Percentiles rank a stretch among this genome's conserved stretches.
phyloP scores from a whole-genome alignment of 805 yeast genomes.

The Nakazawaea siamensis region DNA sequence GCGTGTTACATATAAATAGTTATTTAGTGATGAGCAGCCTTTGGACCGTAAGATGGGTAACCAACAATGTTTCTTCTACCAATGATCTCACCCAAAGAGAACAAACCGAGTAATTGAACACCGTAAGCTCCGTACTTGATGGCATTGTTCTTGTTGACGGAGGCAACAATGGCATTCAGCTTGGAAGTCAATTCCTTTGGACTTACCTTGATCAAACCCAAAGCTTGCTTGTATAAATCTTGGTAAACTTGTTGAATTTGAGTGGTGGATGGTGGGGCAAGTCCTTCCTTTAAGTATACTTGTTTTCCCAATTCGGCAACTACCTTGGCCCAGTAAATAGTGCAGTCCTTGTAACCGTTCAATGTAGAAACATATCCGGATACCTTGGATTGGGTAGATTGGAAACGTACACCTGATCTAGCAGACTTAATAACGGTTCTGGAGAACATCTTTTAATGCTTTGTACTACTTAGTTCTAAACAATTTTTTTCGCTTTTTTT shows the following conservation, averaged over 20 bases:
- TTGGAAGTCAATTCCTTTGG: conserved; percentile 51
- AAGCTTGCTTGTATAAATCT: conserved; percentile 36
- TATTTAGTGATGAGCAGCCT: conserved; percentile 24
- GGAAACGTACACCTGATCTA: conserved; percentile 24
- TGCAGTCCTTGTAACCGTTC: conserved; percentile 35
- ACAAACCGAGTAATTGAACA: conserved; percentile 82
- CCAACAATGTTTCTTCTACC: conserved; percentile 95
- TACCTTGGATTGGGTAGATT: conserved; percentile 29
- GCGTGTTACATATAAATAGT: too few relatives aligned
- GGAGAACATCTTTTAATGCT: conserved; percentile 10
- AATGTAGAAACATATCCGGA: conserved; percentile 28
- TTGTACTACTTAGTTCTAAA: not conserved
- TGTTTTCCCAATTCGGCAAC: conserved; percentile 50
- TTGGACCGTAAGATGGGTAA: conserved; percentile 59
- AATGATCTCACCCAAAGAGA: conserved; percentile 89
- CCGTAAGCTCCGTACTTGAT: conserved; percentile 67
- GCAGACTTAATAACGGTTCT: conserved; percentile 13
- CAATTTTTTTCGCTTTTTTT: conserved; percentile 1
- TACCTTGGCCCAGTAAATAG: conserved; percentile 74
- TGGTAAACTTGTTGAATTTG: conserved; percentile 74
- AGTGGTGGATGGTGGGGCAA: conserved; percentile 79
- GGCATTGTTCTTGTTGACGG: conserved; percentile 41
- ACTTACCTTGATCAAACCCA: conserved; percentile 34
- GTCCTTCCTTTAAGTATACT: conserved; percentile 85
- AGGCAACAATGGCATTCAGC: conserved; percentile 33